phyloP scores from a whole-genome alignment of 768 basidiomycete species.

The Boletus reticulatus region DNA sequence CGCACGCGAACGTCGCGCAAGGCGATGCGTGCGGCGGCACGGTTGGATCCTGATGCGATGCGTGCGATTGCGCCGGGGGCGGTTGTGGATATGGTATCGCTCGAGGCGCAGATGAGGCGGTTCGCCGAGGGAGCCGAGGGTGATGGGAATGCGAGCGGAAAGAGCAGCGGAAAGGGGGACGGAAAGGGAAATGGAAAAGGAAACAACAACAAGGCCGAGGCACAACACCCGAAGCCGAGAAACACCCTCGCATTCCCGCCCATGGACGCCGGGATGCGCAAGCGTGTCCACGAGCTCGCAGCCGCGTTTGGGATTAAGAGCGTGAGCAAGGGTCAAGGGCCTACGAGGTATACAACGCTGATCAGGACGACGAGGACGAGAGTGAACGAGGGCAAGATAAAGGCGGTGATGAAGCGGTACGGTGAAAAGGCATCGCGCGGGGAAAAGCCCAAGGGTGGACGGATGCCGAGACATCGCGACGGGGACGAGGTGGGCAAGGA shows the following conservation, averaged over 20 bases:
- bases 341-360: slow-evolving; percentile 74
- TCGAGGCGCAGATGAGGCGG: slow-evolving; percentile 65
- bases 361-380: slow-evolving; percentile 61
- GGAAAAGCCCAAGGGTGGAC: slow-evolving; percentile 12
- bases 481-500: slow-evolving; percentile 89
- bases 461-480: slow-evolving; percentile 58
- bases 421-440: slow-evolving; percentile 23
- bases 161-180: too few species aligned
- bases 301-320: slow-evolving; percentile 75
- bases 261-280: slow-evolving; percentile 68
- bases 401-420: slow-evolving; percentile 36
- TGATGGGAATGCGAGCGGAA: not conserved
- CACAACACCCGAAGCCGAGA: too few species aligned
- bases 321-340: slow-evolving; percentile 67
- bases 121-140: slow-evolving; percentile 52
- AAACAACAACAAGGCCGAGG: too few species aligned
- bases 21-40: slow-evolving; percentile 57
- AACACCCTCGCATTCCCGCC: slow-evolving; percentile 65
- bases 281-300: slow-evolving; percentile 80
- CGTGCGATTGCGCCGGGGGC: slow-evolving; percentile 40
- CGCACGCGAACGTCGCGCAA: slow-evolving; percentile 43
- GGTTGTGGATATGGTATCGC: slow-evolving; percentile 61
- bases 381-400: slow-evolving; percentile 62
- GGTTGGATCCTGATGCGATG: slow-evolving; percentile 41
- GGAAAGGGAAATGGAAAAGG: too few species aligned